phyloP scores from a whole-genome alignment of 345 rosid genomes.

The Heritiera littoralis region DNA sequence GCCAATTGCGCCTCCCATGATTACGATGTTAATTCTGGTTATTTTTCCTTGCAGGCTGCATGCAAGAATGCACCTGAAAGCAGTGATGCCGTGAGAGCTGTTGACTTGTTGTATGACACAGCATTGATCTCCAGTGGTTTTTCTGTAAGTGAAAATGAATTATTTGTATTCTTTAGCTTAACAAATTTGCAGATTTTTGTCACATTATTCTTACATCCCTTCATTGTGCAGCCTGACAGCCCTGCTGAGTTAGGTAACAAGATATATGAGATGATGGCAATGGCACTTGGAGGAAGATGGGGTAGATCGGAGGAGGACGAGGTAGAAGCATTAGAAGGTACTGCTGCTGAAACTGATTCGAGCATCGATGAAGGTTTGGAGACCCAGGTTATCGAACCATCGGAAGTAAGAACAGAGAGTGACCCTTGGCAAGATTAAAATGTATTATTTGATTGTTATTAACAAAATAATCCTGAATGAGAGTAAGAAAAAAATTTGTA shows the following conservation, averaged over 20 bases:
- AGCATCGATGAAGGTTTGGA: constrained; percentile 36
- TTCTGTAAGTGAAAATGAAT: constrained; percentile 50
- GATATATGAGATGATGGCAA: constrained; percentile 97
- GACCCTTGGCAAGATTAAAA: constrained; percentile 85
- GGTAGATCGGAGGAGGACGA: constrained; percentile 66
- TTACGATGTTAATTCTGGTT: background rate
- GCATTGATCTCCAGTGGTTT: constrained; percentile 96
- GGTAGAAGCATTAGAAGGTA: constrained; percentile 25
- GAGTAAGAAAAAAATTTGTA: background rate
- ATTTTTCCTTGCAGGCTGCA: constrained; percentile 65
- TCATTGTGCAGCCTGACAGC: constrained; percentile 81
- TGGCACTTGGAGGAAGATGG: constrained; percentile 99
- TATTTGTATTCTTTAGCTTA: background rate
- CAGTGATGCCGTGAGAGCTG: constrained; percentile 81
- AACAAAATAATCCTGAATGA: background rate
- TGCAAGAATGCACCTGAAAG: constrained; percentile 91
- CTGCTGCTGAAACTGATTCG: constrained; percentile 33
- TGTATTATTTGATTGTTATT: background rate
- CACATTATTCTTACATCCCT: background rate
- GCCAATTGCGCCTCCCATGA: background rate
- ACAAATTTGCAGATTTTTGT: background rate
- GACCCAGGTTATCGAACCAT: constrained; percentile 79
- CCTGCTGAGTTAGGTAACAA: constrained; percentile 93
- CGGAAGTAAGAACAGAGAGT: constrained; percentile 84
- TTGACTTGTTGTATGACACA: constrained; percentile 90